Evolutionary conservation across 164 flowering plant genomes (phyloP).

Genomic region (Warburgia ugandensis): DNA sequence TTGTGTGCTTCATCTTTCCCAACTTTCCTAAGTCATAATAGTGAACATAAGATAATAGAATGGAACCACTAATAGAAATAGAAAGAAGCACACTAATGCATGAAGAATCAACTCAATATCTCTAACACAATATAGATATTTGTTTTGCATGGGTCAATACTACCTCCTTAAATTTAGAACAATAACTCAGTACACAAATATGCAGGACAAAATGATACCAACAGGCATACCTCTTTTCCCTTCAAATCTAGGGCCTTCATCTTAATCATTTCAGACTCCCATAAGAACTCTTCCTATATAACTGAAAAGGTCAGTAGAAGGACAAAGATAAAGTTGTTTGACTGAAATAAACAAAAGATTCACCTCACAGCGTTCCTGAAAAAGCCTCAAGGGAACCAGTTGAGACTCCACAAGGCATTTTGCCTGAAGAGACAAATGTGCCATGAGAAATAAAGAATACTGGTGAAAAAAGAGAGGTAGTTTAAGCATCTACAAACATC

Average conservation of each 20-base stretch:
- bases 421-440: conserved; percentile 37
- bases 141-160: too few relatives aligned
- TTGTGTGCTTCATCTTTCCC: too few relatives aligned
- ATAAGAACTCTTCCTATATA: conserved; percentile 83
- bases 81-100: too few relatives aligned
- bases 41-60: too few relatives aligned
- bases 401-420: conserved; percentile 80
- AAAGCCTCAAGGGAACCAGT: conserved; percentile 73
- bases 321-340: background rate
- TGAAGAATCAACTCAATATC: too few relatives aligned
- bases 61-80: too few relatives aligned
- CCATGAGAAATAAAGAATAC: conserved; percentile 5
- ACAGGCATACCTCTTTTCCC: conserved; percentile 67
- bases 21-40: too few relatives aligned
- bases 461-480: background rate
- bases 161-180: too few relatives aligned
- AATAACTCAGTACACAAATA: too few relatives aligned
- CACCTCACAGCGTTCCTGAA: conserved; percentile 98
- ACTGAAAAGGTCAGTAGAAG: background rate
- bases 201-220: background rate
- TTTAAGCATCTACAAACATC: background rate
- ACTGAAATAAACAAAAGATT: background rate
- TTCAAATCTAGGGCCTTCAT: conserved; percentile 93
- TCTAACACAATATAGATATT: too few relatives aligned
- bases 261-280: conserved; percentile 95